Percentiles rank a stretch among this genome's conserved stretches.
Evolutionary conservation across 2,329 filamentous ascomycete species (phyloP).

Genomic region (Aotearoamyces nothofagi): DNA sequence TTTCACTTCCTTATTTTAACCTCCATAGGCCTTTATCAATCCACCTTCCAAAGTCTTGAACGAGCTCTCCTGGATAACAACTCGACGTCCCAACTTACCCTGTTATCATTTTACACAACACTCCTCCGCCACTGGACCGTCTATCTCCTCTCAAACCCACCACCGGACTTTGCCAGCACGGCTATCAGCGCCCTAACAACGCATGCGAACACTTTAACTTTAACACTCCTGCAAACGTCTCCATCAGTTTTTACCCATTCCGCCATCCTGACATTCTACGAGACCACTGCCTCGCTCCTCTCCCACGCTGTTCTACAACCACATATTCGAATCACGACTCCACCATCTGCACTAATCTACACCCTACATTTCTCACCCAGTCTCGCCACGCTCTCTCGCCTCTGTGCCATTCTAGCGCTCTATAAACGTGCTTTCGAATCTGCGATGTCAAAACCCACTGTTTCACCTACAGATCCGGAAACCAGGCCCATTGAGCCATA

Average conservation of each 20-base stretch:
- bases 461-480: too few species aligned
- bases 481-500: constrained; percentile 26
- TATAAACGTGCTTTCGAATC: constrained; percentile 65
- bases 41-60: constrained; percentile 37
- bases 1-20: constrained; percentile 2
- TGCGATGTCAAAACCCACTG: constrained; percentile 30
- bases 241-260: constrained; percentile 29
- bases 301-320: constrained; percentile 32
- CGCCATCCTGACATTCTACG: constrained; percentile 55
- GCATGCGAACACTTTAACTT: constrained; percentile 38
- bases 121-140: constrained; percentile 47
- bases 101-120: constrained; percentile 52
- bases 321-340: constrained; percentile 51
- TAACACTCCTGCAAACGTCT: constrained; percentile 43
- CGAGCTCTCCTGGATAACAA: constrained; percentile 31
- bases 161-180: constrained; percentile 3
- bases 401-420: constrained; percentile 51
- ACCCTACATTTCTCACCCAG: constrained; percentile 52
- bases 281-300: constrained; percentile 40
- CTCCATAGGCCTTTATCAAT: constrained; percentile 30
- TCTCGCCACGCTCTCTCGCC: constrained; percentile 46
- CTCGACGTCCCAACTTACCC: constrained; percentile 34
- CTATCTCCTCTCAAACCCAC: constrained; percentile 25
- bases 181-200: constrained; percentile 26
- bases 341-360: constrained; percentile 54